phyloP scores from a whole-genome alignment of 352 stramenopile species.

The Globisporangium parvum region DNA sequence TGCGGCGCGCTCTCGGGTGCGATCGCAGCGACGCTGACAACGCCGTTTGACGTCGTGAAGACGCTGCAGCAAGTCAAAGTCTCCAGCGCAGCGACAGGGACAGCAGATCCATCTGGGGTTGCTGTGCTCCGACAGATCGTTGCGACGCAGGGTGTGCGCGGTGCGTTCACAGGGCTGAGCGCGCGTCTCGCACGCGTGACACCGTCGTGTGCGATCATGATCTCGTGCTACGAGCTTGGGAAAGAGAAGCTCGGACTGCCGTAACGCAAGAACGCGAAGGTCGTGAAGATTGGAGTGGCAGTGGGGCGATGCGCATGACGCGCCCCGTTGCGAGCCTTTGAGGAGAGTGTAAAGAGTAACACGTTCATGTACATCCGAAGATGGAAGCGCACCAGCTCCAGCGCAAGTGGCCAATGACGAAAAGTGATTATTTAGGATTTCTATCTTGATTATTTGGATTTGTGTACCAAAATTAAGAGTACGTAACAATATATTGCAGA shows the following conservation, averaged over 20 bases:
- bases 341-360: neutral
- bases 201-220: constrained; percentile 86
- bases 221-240: constrained; percentile 75
- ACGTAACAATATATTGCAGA: too few species aligned
- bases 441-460: too few species aligned
- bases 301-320: too few species aligned
- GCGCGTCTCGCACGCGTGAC: constrained; percentile 62
- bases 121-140: constrained; percentile 47
- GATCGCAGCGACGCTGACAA: constrained; percentile 88
- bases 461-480: too few species aligned
- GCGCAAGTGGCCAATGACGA: too few species aligned
- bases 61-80: constrained; percentile 83
- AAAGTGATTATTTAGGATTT: too few species aligned
- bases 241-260: constrained; percentile 63
- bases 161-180: constrained; percentile 58
- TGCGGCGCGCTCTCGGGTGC: constrained; percentile 82
- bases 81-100: constrained; percentile 16
- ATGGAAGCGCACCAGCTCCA: too few species aligned
- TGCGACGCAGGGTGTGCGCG: constrained; percentile 33
- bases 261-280: constrained; percentile 14
- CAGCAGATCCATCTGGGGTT: constrained; percentile 26
- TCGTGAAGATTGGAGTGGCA: neutral
- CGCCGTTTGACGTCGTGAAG: constrained; percentile 96
- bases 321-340: too few species aligned
- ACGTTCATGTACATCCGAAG: neutral